Evolutionary conservation across 257 asterid genomes (phyloP).

Genomic region (Oldenlandia corymbosa): DNA sequence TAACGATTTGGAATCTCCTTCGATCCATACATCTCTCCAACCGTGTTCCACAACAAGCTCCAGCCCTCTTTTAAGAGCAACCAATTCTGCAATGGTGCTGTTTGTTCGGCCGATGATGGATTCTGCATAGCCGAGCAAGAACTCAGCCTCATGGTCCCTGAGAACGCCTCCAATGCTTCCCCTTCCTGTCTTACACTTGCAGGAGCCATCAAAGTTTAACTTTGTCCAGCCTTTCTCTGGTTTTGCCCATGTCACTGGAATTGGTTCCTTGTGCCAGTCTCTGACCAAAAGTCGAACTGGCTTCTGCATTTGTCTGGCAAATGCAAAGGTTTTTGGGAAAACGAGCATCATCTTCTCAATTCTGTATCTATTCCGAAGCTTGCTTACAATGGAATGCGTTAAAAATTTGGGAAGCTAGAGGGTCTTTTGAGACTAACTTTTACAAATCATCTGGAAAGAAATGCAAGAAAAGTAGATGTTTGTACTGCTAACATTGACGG

Average conservation of each 20-base stretch:
- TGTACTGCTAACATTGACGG: background rate
- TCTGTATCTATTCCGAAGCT: background rate
- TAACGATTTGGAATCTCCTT: conserved; percentile 66
- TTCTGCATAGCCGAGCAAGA: conserved; percentile 65
- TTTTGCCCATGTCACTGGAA: conserved; percentile 48
- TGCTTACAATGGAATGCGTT: too few species aligned
- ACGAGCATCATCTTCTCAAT: conserved; percentile 18
- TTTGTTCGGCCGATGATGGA: conserved; percentile 47
- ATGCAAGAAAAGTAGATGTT: background rate
- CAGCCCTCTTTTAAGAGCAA: conserved; percentile 61
- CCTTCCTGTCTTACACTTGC: conserved; percentile 56
- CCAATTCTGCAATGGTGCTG: conserved; percentile 62
- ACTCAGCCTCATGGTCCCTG: conserved; percentile 58
- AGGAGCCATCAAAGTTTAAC: conserved; percentile 73
- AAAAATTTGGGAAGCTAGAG: background rate
- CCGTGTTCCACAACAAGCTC: conserved; percentile 61
- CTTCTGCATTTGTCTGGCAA: conserved; percentile 12
- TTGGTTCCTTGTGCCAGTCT: conserved; percentile 40
- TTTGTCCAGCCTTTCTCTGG: conserved; percentile 69
- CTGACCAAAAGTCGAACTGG: conserved; percentile 29
- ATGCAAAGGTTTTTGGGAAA: conserved; percentile 27
- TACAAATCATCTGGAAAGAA: background rate
- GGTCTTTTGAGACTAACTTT: background rate
- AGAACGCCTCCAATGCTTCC: conserved; percentile 70
- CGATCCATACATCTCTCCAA: conserved; percentile 59